phyloP scores from a whole-genome alignment of 2,329 filamentous ascomycete genomes.

The Arthrobotrys sinensis region DNA sequence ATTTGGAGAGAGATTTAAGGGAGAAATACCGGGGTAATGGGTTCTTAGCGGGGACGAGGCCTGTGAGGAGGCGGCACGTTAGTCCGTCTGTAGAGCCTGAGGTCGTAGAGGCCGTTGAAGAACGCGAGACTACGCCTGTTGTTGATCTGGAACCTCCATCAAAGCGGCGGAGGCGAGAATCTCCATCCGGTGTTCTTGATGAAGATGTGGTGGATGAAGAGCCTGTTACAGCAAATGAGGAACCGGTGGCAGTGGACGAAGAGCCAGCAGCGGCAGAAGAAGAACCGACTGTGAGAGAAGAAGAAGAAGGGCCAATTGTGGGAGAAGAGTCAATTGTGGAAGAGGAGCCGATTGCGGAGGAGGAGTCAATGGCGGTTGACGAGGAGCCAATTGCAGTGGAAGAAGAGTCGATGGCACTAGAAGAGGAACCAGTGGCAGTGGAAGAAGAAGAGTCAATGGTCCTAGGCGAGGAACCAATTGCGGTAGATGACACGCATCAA shows the following conservation, averaged over 20 bases:
- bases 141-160: not conserved
- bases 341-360: not conserved
- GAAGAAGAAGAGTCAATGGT: no score
- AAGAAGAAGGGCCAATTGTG: not conserved
- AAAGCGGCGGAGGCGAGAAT: slow-evolving; percentile 15
- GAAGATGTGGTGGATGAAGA: not conserved
- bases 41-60: no score
- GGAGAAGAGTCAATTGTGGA: not conserved
- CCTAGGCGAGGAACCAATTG: no score
- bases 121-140: not conserved
- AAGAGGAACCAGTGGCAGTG: no score
- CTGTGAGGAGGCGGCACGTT: not conserved
- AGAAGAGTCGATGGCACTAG: not conserved
- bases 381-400: not conserved
- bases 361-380: not conserved
- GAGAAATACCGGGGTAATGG: not conserved
- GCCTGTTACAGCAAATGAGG: not conserved
- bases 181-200: not conserved
- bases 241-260: not conserved
- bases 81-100: not conserved
- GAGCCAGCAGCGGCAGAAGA: not conserved
- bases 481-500: no score
- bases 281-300: not conserved
- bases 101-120: not conserved
- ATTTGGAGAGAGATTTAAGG: not conserved